A percentile compares a stretch with the other conserved stretches of the same genome.
These are phyloP conservation scores for Schwanniomyces etchellsii DNA, from an alignment of 1,139 yeast genomes.

Conservation along the genomic window DNA sequence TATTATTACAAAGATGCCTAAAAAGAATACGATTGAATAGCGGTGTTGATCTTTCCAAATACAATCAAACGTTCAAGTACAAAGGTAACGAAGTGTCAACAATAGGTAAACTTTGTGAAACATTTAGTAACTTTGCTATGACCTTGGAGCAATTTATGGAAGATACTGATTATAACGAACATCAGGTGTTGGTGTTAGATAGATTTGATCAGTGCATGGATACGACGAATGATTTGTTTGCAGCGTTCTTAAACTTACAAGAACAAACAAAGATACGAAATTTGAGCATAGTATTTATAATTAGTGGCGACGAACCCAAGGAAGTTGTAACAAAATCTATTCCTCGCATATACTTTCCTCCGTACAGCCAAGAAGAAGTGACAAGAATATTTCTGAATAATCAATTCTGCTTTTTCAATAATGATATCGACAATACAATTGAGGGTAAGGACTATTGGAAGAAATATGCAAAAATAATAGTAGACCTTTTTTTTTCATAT, in stretches of 20 bases:
- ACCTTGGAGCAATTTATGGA: constrained; percentile 34
- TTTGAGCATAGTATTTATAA: constrained; percentile 25
- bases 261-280: constrained; percentile 35
- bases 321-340: constrained; percentile 39
- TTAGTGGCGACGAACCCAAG: constrained; percentile 41
- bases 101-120: constrained; percentile 30
- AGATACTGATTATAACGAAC: constrained; percentile 23
- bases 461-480: constrained; percentile 43
- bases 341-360: constrained; percentile 46
- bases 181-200: constrained; percentile 57
- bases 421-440: constrained; percentile 17
- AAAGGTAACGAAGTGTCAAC: constrained; percentile 14
- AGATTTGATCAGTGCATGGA: constrained; percentile 53
- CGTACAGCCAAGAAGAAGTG: constrained; percentile 39
- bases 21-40: constrained; percentile 24
- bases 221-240: constrained; percentile 35
- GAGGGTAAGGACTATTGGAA: constrained; percentile 33
- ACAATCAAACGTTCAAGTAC: constrained; percentile 11
- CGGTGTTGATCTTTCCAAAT: constrained; percentile 13
- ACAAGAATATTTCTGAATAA: constrained; percentile 26
- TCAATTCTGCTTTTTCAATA: constrained; percentile 21
- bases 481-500: constrained; percentile 47
- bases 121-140: constrained; percentile 40
- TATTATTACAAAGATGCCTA: constrained; percentile 34
- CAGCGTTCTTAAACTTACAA: constrained; percentile 42